Conservation (phyloP, 352 stramenopile genomes). For the Phytophthora sp. region DNA sequence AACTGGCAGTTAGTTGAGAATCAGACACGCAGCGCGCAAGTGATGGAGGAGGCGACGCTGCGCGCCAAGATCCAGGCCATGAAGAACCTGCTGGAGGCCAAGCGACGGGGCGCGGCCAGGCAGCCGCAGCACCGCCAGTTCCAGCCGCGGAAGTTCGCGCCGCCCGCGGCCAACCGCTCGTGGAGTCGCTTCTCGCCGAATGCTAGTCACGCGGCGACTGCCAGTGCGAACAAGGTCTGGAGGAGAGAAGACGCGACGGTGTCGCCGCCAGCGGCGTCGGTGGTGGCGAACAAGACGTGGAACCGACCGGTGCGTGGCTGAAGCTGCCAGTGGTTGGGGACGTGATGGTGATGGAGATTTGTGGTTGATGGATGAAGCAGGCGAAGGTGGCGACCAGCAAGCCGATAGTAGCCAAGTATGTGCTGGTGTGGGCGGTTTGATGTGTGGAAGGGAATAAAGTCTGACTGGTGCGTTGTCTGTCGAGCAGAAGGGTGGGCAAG, state of each 20-base stretch:
- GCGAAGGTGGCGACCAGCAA: constrained; percentile 36
- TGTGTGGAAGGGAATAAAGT: background rate
- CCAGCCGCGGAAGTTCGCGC: constrained; percentile 7
- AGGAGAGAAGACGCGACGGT: constrained; percentile 27
- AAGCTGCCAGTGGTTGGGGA: constrained; percentile 41
- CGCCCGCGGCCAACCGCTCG: constrained; percentile 45
- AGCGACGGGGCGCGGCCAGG: constrained; percentile 15
- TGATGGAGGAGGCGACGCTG: constrained; percentile 76
- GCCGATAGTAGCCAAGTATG: background rate
- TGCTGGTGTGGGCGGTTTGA: background rate
- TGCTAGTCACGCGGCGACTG: background rate
- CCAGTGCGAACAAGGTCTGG: constrained; percentile 70
- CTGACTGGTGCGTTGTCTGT: background rate
- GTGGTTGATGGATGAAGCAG: constrained; percentile 9
- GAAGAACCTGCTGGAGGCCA: constrained; percentile 76
- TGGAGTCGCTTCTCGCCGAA: constrained; percentile 44
- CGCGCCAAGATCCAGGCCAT: constrained; percentile 86
- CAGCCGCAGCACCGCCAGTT: background rate
- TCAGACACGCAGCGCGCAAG: background rate
- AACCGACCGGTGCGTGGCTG: background rate
- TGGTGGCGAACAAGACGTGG: background rate
- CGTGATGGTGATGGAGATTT: background rate
- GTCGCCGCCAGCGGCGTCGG: background rate
- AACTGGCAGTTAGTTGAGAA: constrained; percentile 20
- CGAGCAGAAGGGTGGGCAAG: constrained; percentile 17